phyloP scores from a whole-genome alignment of 257 asterid species.

The Gentiana macrophylla region DNA sequence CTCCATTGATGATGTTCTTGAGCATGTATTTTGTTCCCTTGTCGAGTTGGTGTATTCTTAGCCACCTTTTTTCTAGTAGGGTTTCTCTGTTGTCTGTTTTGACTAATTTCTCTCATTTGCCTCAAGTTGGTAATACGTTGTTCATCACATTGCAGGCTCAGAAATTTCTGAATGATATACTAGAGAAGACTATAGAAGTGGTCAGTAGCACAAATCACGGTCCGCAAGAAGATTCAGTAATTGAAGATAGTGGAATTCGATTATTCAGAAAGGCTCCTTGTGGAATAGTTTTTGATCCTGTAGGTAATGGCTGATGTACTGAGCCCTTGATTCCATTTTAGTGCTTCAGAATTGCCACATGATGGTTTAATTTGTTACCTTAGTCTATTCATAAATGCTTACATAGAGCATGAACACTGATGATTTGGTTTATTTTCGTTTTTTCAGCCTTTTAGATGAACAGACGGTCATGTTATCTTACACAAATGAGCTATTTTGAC shows the following conservation, averaged over 20 bases:
- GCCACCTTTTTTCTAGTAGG: not conserved
- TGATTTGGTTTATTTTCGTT: too few species aligned
- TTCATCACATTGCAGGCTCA: conserved; percentile 43
- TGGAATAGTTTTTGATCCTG: conserved; percentile 61
- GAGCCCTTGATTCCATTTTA: not conserved
- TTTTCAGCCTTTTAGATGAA: too few species aligned
- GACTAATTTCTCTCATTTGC: not conserved
- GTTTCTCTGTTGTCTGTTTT: not conserved
- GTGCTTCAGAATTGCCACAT: not conserved
- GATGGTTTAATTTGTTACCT: too few species aligned
- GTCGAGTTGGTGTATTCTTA: not conserved
- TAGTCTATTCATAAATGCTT: not conserved
- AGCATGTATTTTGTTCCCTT: too few species aligned
- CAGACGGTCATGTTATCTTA: too few species aligned
- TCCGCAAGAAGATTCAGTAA: conserved; percentile 24
- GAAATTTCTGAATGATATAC: conserved; percentile 38
- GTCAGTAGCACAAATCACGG: conserved; percentile 20
- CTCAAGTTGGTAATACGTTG: not conserved
- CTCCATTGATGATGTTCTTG: not conserved
- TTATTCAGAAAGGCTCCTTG: conserved; percentile 62
- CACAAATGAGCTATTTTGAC: too few species aligned
- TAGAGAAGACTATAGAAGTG: conserved; percentile 52
- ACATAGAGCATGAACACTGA: not conserved
- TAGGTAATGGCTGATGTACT: conserved; percentile 20
- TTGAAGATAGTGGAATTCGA: conserved; percentile 52